Evolutionary conservation across 2,329 filamentous ascomycete genomes (phyloP).

Genomic region (Pseudovirgaria hyperparasitica): DNA sequence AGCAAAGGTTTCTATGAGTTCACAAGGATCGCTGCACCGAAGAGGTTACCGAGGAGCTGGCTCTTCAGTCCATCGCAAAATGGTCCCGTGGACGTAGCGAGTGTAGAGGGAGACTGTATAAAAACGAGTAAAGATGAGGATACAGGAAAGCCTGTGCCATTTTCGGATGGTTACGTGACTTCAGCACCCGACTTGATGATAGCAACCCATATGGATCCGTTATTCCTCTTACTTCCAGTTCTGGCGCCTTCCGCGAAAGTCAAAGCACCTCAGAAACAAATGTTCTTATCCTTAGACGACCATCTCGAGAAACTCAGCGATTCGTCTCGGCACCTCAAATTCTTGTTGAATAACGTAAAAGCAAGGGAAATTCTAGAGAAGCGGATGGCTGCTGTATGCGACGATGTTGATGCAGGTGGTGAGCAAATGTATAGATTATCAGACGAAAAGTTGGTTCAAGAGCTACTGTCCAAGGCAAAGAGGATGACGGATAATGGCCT

Average conservation of each 20-base stretch:
- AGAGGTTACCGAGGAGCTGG: slow-evolving; percentile 40
- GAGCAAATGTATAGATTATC: slow-evolving; percentile 77
- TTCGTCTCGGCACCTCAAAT: slow-evolving; percentile 43
- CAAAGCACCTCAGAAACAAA: slow-evolving; percentile 40
- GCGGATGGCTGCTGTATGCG: slow-evolving; percentile 61
- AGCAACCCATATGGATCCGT: slow-evolving; percentile 69
- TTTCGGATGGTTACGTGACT: slow-evolving; percentile 40
- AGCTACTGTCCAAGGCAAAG: slow-evolving; percentile 59
- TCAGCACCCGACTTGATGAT: slow-evolving; percentile 65
- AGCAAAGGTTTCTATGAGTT: slow-evolving; percentile 48
- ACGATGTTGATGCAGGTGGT: slow-evolving; percentile 69
- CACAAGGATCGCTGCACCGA: slow-evolving; percentile 40
- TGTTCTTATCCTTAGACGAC: slow-evolving; percentile 60
- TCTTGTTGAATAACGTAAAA: slow-evolving; percentile 37
- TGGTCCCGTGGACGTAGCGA: slow-evolving; percentile 4
- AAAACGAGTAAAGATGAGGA: not conserved
- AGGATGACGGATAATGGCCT: slow-evolving; percentile 52
- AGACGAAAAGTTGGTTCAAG: slow-evolving; percentile 52
- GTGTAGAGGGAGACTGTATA: too few relatives aligned
- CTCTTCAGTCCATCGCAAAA: slow-evolving; percentile 30
- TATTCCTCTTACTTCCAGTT: slow-evolving; percentile 72
- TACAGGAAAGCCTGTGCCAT: not conserved
- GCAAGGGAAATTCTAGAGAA: slow-evolving; percentile 40
- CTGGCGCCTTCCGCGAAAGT: slow-evolving; percentile 39
- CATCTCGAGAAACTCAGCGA: slow-evolving; percentile 52